Percentiles rank a stretch among this genome's conserved stretches.
phyloP scores from a whole-genome alignment of 139 green algal genomes.

The Pleodorina starrii region DNA sequence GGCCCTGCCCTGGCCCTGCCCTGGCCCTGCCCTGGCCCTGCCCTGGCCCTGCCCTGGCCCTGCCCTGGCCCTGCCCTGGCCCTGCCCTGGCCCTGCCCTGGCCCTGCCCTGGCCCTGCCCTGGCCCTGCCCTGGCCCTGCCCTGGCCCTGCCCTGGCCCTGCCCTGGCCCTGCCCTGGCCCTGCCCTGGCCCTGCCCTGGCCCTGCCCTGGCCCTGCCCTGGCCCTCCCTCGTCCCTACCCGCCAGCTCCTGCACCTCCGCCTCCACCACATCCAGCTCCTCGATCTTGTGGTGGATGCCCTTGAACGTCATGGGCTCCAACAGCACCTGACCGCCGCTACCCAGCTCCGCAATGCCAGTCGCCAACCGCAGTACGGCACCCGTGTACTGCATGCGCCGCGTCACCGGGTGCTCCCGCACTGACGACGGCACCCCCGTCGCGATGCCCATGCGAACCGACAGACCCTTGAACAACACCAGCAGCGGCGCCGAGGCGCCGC shows the following conservation, averaged over 20 bases:
- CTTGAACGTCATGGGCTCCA: constrained; percentile 46
- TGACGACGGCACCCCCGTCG: constrained; percentile 17
- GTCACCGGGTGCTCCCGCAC: constrained; percentile 41
- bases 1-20: no score
- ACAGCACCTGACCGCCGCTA: constrained; percentile 12
- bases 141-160: no score
- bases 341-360: constrained; percentile 28
- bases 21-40: no score
- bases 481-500: constrained; percentile 10
- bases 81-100: no score
- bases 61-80: no score
- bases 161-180: no score
- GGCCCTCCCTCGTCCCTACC: no score
- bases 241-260: constrained; percentile 11
- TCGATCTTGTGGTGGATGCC: constrained; percentile 35
- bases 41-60: no score
- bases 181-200: no score
- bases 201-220: no score
- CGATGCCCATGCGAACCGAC: constrained; percentile 33
- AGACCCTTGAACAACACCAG: constrained; percentile 42
- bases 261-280: constrained; percentile 30
- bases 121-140: no score
- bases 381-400: constrained; percentile 48
- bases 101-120: no score
- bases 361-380: constrained; percentile 23